phyloP scores from a whole-genome alignment of 2,329 filamentous ascomycete species.

The Periglandula ipomoeae region DNA sequence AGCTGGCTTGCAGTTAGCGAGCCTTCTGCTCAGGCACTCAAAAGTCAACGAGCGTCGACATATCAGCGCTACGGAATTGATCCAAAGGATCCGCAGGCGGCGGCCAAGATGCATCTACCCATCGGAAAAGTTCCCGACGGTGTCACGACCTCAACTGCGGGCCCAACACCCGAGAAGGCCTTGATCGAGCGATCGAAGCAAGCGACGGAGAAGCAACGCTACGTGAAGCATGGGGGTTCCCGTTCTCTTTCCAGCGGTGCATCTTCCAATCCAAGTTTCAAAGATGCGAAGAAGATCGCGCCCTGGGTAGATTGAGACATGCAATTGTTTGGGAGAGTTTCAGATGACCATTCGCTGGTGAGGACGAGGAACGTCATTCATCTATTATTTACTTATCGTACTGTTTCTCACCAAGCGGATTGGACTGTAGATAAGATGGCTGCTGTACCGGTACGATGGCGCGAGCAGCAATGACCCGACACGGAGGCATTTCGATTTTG shows the following conservation, averaged over 20 bases:
- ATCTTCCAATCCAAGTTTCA: slow-evolving; percentile 21
- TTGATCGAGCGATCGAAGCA: slow-evolving; percentile 25
- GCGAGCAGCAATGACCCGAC: too few relatives aligned
- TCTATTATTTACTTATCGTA: too few relatives aligned
- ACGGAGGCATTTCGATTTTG: too few relatives aligned
- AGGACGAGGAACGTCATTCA: too few relatives aligned
- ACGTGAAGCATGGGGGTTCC: slow-evolving; percentile 16
- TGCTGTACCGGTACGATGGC: too few relatives aligned
- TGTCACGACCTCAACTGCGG: slow-evolving; percentile 36
- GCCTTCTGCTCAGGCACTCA: slow-evolving; percentile 39
- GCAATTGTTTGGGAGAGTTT: too few relatives aligned
- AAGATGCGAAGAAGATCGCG: slow-evolving; percentile 20
- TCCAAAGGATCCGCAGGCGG: slow-evolving; percentile 32
- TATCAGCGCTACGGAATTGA: slow-evolving; percentile 36
- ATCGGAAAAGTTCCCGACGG: slow-evolving; percentile 34
- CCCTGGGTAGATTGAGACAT: slow-evolving; percentile 21
- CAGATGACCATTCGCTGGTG: too few relatives aligned
- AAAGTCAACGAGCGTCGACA: slow-evolving; percentile 32
- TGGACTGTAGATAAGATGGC: too few relatives aligned
- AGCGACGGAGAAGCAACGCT: slow-evolving; percentile 21
- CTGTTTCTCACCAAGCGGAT: too few relatives aligned
- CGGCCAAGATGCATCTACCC: slow-evolving; percentile 36
- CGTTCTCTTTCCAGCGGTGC: slow-evolving; percentile 27
- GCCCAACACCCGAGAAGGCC: slow-evolving; percentile 37
- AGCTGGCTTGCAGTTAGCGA: slow-evolving; percentile 40